Evolutionary conservation across 345 rosid genomes (phyloP), one percentile per base, ranked within the genome.

Genomic region (Mallotus nudiflorus): DNA sequence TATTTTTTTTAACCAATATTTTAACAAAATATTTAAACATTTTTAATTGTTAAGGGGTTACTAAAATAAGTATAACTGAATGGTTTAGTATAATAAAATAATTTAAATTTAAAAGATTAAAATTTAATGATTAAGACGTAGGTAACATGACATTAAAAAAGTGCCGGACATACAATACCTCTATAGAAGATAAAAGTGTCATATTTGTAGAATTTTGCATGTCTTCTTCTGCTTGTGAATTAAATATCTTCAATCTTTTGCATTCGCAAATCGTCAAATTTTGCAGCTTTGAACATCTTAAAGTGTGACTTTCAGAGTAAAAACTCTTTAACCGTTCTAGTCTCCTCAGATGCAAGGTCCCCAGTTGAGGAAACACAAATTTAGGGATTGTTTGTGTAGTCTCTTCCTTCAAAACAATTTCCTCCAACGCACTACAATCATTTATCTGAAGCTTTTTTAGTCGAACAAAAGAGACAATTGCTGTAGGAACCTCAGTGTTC

Each of bases 391-490:
- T 45, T 12, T 73, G 53, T 20, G 2, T 53, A 24, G 12, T 64
- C 65, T 45, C 68, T 13, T 70, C 78, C 44, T n/a, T 58, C 0
- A 49, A 52, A 63, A 80, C 65, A 52, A 68, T 46, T 58, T 71
- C 53, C 62, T 74, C 72, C 39, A 71, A 16, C n/a, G 44, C 72
- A 29, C 77, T n/a, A n/a, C n/a, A n/a, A n/a, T n/a, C n/a, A n/a
- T n/a, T n/a, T n/a, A n/a, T n/a, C n/a, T n/a, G n/a, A n/a, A 77
- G n/a, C n/a, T n/a, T n/a, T n/a, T n/a, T n/a, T n/a, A n/a, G n/a
- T n/a, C n/a, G 55, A 1, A 4, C 7, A 46, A 65, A 72, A 18
- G 57, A 52, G 6, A 66, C 50, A 31, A 56, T 64, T 63, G 18
- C 75, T 18, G 11, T 2, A 0, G 75, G 62, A 63, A 63, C 67